Percentiles rank a stretch among this genome's conserved stretches.
Evolutionary conservation across 164 flowering plant genomes (phyloP).

Genomic region (Vitis labrusca): DNA sequence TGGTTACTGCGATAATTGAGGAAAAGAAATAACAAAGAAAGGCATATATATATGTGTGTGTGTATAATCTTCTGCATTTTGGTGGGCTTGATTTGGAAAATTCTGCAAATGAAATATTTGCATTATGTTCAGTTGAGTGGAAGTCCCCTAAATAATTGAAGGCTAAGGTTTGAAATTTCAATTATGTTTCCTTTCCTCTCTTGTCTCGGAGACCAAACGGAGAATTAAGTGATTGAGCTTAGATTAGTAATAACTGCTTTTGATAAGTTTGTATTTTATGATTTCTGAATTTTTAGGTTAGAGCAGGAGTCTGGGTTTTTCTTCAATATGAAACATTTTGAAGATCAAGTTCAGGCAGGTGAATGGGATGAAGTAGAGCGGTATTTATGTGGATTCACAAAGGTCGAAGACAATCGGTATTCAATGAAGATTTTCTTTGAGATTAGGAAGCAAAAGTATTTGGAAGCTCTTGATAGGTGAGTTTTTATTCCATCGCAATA

Average conservation of each 20-base stretch:
- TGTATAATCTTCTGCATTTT: neutral
- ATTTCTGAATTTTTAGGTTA: constrained; percentile 31
- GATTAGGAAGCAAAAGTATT: constrained; percentile 66
- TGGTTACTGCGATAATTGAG: constrained; percentile 1
- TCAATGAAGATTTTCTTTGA: constrained; percentile 71
- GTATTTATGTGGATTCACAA: constrained; percentile 62
- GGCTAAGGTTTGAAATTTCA: neutral
- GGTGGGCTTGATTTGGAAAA: neutral
- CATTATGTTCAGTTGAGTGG: neutral
- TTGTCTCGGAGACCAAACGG: neutral
- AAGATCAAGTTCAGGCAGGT: constrained; percentile 64
- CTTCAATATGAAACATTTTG: constrained; percentile 72
- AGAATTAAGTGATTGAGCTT: neutral
- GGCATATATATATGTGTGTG: too few relatives aligned
- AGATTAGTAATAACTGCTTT: neutral
- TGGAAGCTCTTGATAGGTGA: constrained; percentile 66
- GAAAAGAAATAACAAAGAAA: neutral
- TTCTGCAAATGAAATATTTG: neutral
- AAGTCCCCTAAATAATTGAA: neutral
- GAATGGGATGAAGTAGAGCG: constrained; percentile 79
- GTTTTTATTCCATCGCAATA: neutral
- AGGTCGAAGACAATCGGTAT: constrained; percentile 63
- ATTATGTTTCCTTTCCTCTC: neutral
- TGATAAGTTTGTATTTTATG: neutral
- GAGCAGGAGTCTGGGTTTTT: constrained; percentile 72